phyloP scores from a whole-genome alignment of 2,329 filamentous ascomycete species.

The Pleomassaria siparia region DNA sequence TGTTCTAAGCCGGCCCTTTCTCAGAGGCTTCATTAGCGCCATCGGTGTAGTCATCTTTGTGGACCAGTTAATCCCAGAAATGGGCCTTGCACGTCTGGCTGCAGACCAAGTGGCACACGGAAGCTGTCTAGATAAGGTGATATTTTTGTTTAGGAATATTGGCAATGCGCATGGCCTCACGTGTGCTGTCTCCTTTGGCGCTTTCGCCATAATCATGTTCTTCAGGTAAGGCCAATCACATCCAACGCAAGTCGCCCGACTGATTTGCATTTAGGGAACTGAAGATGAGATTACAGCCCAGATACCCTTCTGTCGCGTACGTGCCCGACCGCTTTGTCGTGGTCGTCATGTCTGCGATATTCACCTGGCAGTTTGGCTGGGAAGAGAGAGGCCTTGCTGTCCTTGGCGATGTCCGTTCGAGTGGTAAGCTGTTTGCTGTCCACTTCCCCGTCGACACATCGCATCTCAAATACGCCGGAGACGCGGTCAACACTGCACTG shows the following conservation, averaged over 20 bases:
- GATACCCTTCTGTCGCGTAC: slow-evolving; percentile 79
- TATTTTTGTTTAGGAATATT: slow-evolving; percentile 73
- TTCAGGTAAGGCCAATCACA: slow-evolving; percentile 61
- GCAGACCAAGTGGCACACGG: slow-evolving; percentile 75
- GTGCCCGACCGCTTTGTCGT: slow-evolving; percentile 89
- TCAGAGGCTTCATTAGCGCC: slow-evolving; percentile 94
- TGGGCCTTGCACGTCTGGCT: slow-evolving; percentile 72
- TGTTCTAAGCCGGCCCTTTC: slow-evolving; percentile 86
- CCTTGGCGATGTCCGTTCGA: slow-evolving; percentile 77
- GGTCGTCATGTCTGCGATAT: slow-evolving; percentile 78
- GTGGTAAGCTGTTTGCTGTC: slow-evolving; percentile 73
- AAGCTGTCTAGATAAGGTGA: slow-evolving; percentile 81
- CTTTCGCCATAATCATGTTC: slow-evolving; percentile 89
- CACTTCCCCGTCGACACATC: slow-evolving; percentile 79
- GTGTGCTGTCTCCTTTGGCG: slow-evolving; percentile 71
- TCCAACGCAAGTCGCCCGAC: neutral
- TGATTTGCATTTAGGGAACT: slow-evolving; percentile 60
- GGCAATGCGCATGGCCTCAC: slow-evolving; percentile 72
- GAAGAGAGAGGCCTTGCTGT: slow-evolving; percentile 78
- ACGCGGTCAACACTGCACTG: slow-evolving; percentile 87
- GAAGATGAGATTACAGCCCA: slow-evolving; percentile 77
- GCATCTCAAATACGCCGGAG: slow-evolving; percentile 79
- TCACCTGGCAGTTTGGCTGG: slow-evolving; percentile 78
- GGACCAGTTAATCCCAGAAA: slow-evolving; percentile 88
- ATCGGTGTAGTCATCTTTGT: slow-evolving; percentile 96